Conservation (phyloP, 2,329 filamentous ascomycete species). For the Neonectria sp. region DNA sequence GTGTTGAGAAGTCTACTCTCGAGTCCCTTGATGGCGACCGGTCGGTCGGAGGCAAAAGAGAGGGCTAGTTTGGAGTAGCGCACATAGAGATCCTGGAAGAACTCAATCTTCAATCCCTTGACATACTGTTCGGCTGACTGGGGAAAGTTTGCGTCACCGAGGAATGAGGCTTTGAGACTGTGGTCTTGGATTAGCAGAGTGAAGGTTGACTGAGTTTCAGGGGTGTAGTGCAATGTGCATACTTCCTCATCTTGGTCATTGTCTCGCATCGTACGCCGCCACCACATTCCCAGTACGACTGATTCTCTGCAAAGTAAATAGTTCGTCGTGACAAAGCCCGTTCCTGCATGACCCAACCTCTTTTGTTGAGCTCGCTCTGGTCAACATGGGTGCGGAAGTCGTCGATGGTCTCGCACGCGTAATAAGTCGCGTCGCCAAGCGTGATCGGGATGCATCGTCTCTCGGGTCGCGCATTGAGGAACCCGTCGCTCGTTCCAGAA, state of each 20-base stretch:
- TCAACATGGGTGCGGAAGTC: slow-evolving; percentile 53
- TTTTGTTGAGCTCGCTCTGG: slow-evolving; percentile 47
- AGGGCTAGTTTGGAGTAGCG: slow-evolving; percentile 8
- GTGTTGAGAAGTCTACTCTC: slow-evolving; percentile 20
- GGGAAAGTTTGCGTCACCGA: slow-evolving; percentile 28
- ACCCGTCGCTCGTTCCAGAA: slow-evolving; percentile 18
- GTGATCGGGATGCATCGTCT: slow-evolving; percentile 20
- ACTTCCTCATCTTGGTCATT: slow-evolving; percentile 52
- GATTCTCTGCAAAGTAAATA: slow-evolving; percentile 54
- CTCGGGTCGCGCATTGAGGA: slow-evolving; percentile 34
- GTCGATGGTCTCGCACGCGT: slow-evolving; percentile 50
- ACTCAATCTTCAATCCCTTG: slow-evolving; percentile 22
- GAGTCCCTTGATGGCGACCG: slow-evolving; percentile 21
- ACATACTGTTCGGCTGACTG: slow-evolving; percentile 18
- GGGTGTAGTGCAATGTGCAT: slow-evolving; percentile 27
- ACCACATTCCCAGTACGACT: slow-evolving; percentile 59
- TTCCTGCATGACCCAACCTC: slow-evolving; percentile 60
- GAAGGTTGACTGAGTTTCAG: background rate
- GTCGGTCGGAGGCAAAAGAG: slow-evolving; percentile 7
- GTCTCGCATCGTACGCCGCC: slow-evolving; percentile 54
- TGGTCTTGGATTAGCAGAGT: background rate
- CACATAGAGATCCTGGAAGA: slow-evolving; percentile 18
- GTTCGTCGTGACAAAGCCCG: slow-evolving; percentile 54
- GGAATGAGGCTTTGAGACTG: slow-evolving; percentile 28
- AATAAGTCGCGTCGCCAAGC: slow-evolving; percentile 27